Evolutionary conservation across 306 rosid species (phyloP).

Genomic region (Quercus mongolica): DNA sequence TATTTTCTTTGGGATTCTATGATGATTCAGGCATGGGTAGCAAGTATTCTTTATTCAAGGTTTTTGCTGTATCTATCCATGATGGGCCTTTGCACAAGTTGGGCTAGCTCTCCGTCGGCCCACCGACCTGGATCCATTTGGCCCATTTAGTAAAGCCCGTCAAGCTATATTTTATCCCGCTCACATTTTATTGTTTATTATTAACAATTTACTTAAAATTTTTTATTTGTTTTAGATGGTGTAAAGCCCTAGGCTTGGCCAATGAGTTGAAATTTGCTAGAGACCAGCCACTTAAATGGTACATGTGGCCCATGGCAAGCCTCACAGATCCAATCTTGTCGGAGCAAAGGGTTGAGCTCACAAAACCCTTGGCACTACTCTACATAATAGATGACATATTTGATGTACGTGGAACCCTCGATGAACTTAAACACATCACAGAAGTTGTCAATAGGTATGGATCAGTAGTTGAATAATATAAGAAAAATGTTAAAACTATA

Average conservation of each 20-base stretch:
- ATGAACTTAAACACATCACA: conserved; percentile 49
- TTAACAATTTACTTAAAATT: not conserved
- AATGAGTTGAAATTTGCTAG: conserved; percentile 37
- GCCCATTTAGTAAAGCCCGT: too few relatives aligned
- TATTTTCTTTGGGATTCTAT: too few relatives aligned
- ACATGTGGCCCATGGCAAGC: conserved; percentile 50
- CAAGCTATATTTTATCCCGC: too few relatives aligned
- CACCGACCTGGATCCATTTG: too few relatives aligned
- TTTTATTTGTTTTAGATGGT: conserved; percentile 38
- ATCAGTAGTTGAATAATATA: too few relatives aligned
- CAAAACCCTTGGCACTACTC: conserved; percentile 49
- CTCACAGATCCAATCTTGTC: conserved; percentile 41
- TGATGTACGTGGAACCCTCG: conserved; percentile 36
- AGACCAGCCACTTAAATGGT: conserved; percentile 63
- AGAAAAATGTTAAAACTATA: too few relatives aligned
- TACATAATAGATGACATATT: conserved; percentile 62
- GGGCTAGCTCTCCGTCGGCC: too few relatives aligned
- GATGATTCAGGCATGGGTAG: too few relatives aligned
- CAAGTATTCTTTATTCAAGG: too few relatives aligned
- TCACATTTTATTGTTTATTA: not conserved
- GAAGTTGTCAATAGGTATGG: conserved; percentile 42
- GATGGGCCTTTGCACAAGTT: too few relatives aligned
- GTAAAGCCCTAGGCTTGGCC: conserved; percentile 47
- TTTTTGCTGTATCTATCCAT: too few relatives aligned
- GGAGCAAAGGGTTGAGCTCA: conserved; percentile 40